A percentile compares a stretch with the other conserved stretches of the same genome.
Conservation (phyloP, 176 grass and related monocot species). For the Rhipidocladum racemiflorum region DNA sequence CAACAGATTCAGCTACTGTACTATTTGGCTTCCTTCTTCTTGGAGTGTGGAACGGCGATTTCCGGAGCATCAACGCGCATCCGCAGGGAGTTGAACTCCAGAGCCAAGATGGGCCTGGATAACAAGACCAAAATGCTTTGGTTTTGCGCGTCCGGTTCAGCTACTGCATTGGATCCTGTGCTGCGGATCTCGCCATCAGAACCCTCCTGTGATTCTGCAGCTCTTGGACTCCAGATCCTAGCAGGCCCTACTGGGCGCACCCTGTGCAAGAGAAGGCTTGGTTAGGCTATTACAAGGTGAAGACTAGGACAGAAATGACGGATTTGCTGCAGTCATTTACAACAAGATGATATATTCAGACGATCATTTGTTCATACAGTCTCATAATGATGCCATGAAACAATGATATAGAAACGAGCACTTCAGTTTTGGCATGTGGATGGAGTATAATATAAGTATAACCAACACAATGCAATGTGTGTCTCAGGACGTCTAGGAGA, state of each 20-base stretch:
- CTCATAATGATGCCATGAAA: neutral
- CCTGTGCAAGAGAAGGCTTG: constrained; percentile 38
- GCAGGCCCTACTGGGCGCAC: constrained; percentile 59
- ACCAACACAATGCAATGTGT: neutral
- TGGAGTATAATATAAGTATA: neutral
- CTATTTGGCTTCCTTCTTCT: constrained; percentile 50
- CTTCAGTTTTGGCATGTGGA: neutral
- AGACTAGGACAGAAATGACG: neutral
- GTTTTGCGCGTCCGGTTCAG: constrained; percentile 36
- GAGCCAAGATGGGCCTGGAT: constrained; percentile 74
- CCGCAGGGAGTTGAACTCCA: constrained; percentile 74
- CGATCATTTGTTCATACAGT: neutral
- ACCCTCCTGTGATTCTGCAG: constrained; percentile 6
- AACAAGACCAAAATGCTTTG: constrained; percentile 64
- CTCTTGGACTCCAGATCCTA: constrained; percentile 54
- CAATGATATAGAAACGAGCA: neutral
- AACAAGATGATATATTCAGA: neutral
- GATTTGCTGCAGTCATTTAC: neutral
- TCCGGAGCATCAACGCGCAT: constrained; percentile 80
- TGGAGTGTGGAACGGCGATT: constrained; percentile 27
- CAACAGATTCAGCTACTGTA: constrained; percentile 39
- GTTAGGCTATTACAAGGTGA: constrained; percentile 1
- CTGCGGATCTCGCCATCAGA: constrained; percentile 18
- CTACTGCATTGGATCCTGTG: neutral
- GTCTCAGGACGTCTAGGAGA: neutral